Conservation (phyloP, 495 filamentous ascomycete species). For the Cercophora samala region DNA sequence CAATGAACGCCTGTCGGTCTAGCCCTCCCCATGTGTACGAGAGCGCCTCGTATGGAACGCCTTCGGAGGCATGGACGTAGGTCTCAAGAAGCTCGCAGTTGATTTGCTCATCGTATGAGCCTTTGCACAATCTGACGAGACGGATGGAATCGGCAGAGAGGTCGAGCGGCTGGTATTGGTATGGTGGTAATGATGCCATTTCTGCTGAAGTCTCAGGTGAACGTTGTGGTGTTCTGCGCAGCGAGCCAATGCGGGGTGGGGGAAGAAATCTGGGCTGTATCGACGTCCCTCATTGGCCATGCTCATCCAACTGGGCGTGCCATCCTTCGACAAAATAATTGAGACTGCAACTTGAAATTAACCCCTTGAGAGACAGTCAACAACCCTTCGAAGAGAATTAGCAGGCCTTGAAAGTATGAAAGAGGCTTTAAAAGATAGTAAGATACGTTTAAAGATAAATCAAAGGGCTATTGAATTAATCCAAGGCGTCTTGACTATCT, state of each 20-base stretch:
- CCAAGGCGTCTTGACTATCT: too few relatives aligned
- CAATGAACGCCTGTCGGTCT: neutral
- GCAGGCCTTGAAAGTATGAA: too few relatives aligned
- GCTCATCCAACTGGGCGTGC: too few relatives aligned
- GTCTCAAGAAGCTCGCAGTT: constrained; percentile 14
- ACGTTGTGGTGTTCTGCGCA: neutral
- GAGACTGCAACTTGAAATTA: too few relatives aligned
- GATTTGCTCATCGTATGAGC: neutral
- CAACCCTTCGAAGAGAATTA: too few relatives aligned
- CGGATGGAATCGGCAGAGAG: constrained; percentile 4
- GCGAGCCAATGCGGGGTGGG: neutral
- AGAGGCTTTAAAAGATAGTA: too few relatives aligned
- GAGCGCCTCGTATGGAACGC: constrained; percentile 6
- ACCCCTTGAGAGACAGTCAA: too few relatives aligned
- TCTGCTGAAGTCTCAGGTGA: neutral
- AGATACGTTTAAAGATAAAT: too few relatives aligned
- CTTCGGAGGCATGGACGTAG: neutral
- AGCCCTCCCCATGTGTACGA: constrained; percentile 5
- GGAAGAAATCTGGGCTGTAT: neutral
- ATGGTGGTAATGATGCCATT: neutral
- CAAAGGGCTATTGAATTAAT: too few relatives aligned
- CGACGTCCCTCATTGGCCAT: neutral
- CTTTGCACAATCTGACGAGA: neutral
- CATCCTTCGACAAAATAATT: too few relatives aligned
- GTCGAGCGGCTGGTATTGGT: constrained; percentile 8